Percentiles rank a stretch among this genome's conserved stretches.
Conservation (phyloP, 805 yeast species). For the Candida sonorensis region DNA sequence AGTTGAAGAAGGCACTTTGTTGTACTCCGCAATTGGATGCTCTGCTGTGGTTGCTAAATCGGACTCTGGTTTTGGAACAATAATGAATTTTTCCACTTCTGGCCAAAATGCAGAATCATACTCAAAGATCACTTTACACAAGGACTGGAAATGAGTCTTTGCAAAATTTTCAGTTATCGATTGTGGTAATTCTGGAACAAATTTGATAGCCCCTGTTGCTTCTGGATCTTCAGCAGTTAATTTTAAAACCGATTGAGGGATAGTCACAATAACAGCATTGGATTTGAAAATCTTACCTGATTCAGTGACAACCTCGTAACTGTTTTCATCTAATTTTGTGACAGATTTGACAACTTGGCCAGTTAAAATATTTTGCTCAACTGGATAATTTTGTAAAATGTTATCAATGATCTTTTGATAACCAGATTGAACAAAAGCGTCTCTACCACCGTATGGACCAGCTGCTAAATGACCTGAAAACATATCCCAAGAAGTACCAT, state of each 20-base stretch:
- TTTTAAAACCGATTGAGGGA: conserved; percentile 41
- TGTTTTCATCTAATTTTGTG: conserved; percentile 17
- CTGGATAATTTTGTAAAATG: conserved; percentile 21
- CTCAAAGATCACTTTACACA: conserved; percentile 40
- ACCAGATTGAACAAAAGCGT: conserved; percentile 23
- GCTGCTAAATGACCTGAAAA: conserved; percentile 20
- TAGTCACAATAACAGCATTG: conserved; percentile 39
- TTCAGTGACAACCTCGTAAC: conserved; percentile 12
- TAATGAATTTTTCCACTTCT: conserved; percentile 23
- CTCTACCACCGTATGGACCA: conserved; percentile 25
- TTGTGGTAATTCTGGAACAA: conserved; percentile 31
- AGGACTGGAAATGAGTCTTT: conserved; percentile 30
- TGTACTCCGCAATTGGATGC: conserved; percentile 10
- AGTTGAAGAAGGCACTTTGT: conserved; percentile 6
- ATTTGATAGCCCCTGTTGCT: conserved; percentile 23
- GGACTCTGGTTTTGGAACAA: conserved; percentile 22
- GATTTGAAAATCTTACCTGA: conserved; percentile 13
- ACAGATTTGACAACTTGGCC: conserved; percentile 18
- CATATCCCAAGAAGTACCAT: conserved; percentile 26
- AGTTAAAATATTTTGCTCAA: conserved; percentile 13
- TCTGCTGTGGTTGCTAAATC: conserved; percentile 2
- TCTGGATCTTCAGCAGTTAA: conserved; percentile 20
- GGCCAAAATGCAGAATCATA: conserved; percentile 41
- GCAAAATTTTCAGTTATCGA: conserved; percentile 22
- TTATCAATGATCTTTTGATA: conserved; percentile 23